phyloP scores from a whole-genome alignment of 2,329 filamentous ascomycete genomes.

The Elsinoe perseae region DNA sequence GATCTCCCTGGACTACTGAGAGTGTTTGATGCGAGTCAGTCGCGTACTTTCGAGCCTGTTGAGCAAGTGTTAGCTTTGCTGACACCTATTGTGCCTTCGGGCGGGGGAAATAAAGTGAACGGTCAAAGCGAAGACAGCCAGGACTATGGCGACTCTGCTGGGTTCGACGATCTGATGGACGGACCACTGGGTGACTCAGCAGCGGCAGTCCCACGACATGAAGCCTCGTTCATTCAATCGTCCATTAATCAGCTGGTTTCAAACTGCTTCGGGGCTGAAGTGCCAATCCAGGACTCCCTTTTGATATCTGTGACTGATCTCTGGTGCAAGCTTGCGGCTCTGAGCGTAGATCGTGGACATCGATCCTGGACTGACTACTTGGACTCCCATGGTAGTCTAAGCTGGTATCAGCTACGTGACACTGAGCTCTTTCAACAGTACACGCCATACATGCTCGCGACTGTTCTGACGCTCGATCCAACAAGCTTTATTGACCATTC shows the following conservation, averaged over 20 bases:
- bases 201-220: neutral
- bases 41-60: conserved; percentile 39
- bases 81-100: conserved; percentile 31
- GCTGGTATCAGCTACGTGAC: conserved; percentile 41
- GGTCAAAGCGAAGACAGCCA: conserved; percentile 52
- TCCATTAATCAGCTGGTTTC: conserved; percentile 49
- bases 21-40: conserved; percentile 42
- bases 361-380: conserved; percentile 50
- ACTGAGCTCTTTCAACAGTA: conserved; percentile 41
- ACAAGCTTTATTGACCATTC: conserved; percentile 40
- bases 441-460: conserved; percentile 38
- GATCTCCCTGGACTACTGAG: conserved; percentile 39
- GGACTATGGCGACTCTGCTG: conserved; percentile 54
- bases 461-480: conserved; percentile 33
- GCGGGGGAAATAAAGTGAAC: conserved; percentile 23
- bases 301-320: conserved; percentile 46
- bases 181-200: neutral
- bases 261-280: conserved; percentile 54
- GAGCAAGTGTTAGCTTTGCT: conserved; percentile 45
- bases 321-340: conserved; percentile 46
- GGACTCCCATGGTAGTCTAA: conserved; percentile 45
- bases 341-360: conserved; percentile 39
- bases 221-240: neutral
- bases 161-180: conserved; percentile 38
- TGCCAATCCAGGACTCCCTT: conserved; percentile 46